Base-by-base conservation (phyloP, 1,284 basidiomycete genomes). In the Austropuccinia psidii region DNA sequence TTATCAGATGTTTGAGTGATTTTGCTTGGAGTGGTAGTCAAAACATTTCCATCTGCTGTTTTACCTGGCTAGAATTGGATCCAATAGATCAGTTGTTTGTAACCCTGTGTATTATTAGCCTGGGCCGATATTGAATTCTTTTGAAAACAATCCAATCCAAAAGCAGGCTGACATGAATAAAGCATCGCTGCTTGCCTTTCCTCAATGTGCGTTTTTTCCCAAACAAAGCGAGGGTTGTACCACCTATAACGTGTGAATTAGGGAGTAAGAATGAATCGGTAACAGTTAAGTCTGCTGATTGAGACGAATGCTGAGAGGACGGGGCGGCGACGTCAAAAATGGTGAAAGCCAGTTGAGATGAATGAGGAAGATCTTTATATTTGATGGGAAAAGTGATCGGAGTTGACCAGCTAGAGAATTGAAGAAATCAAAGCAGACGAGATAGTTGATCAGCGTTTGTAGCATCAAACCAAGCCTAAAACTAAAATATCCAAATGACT, bases 291-390 rank as follows among this genome's bases (percentile, higher is more conserved):
- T 24, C 29, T 45, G 31, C 33, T 49, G 35, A 29, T 9, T 50
- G 17, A 90, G 89, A 82, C 95, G 94, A 84, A 90, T 89, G 45
- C 2, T 78, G 19, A 87, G 85, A 80, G 98, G 89, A 0, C 93
- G 95, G 1, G 91, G 88, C n/a, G 41, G 43, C 47, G 29, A 94
- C 91, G 79, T 98, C 93, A 88, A 93, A 96, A 24, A 98, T 88
- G 0, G 95, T 98, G 79, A 98, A 91, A 0, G 90, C 89, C 68
- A 98, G 85, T 77, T 96, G 93, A 0, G 93, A 88, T 78, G 84
- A 89, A 37, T 93, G 83, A 0, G 93, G 92, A 4, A 98, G 84
- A 78, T 96, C 93, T 66, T 91, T 90, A 76, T 96, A 95, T 50
- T 88, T 88, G 78, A 95, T 90, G 0, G 94, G 93, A 3, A 98